Base-by-base conservation (phyloP, 2,329 filamentous ascomycete species). In the Elsinoe necatrix region DNA sequence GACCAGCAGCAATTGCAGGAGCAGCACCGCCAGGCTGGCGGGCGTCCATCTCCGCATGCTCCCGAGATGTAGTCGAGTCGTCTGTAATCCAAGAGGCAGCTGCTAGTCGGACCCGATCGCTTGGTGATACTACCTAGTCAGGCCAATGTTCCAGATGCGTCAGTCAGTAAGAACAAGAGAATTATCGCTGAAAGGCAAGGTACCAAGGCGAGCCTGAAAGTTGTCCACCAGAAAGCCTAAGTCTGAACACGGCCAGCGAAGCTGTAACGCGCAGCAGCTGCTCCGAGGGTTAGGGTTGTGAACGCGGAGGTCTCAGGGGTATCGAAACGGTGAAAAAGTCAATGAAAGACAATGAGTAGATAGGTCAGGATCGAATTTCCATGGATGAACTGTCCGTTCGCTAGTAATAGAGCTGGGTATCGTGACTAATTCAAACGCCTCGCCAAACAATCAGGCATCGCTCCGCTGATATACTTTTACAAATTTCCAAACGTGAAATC, bases 1-100 rank as follows among this genome's bases (percentile, higher is more conserved):
- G 20, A 65, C 47, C 16, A 66, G 18, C 39, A 56, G 54, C 27
- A 35, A 59, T 63, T 65, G 63, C 58, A 64, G 41, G 23, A 67
- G 64, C 61, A 67, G 63, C 60, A 65, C 60, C 35, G 64, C 41
- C 54, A 60, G 29, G 25, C 54, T 34, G 27, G 39, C 29, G 29
- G 54, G 61, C 54, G 59, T 39, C 65, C 67, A 68, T 62, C 62
- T 62, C 60, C 60, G 61, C 67, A 69, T 68, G 29, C 20, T 64
- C 45, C 55, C 34, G 43, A 37, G 20, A n/a, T 23, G 11, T 45
- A 25, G 20, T 45, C 41, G 41, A 45, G 20, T 25, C 41, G 41
- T 45, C 18, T 18, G 41, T 8, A 12, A 8, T 12, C 21, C 12
- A 9, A 21, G 23, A 45, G 23, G 25, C n/a, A 27, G 16, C n/a